These are phyloP conservation scores for Talaromyces sp. DNA, from an alignment of 2,329 filamentous ascomycete species.

Conservation along the genomic window DNA sequence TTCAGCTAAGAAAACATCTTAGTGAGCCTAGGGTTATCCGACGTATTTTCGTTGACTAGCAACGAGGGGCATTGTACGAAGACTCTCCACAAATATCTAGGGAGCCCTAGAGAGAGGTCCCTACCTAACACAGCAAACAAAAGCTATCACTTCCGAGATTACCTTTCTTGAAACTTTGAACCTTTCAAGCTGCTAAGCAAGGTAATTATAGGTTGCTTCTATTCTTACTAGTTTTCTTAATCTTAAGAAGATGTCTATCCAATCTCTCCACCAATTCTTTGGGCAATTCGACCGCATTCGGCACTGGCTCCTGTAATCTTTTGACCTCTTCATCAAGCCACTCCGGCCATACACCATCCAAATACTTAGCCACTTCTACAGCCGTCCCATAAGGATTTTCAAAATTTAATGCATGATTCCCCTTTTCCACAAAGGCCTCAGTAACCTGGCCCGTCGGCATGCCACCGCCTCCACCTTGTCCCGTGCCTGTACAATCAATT, in stretches of 20 bases:
- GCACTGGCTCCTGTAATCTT: not conserved
- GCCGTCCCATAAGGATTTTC: conserved; percentile 9
- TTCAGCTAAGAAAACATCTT: not conserved
- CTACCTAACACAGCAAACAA: too few relatives aligned
- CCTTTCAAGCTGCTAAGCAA: not conserved
- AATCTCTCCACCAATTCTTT: conserved; percentile 9
- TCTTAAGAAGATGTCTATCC: conserved; percentile 1
- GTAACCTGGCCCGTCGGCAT: not conserved
- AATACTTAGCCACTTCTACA: conserved; percentile 4
- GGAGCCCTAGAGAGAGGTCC: too few relatives aligned
- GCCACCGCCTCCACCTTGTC: conserved; percentile 4
- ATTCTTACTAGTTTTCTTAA: not conserved
- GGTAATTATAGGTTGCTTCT: not conserved
- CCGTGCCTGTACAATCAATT: conserved; percentile 6
- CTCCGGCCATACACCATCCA: not conserved
- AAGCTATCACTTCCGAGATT: not conserved
- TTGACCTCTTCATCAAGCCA: conserved; percentile 8
- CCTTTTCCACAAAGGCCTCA: conserved; percentile 6
- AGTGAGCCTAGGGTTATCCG: not conserved
- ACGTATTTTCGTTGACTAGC: not conserved
- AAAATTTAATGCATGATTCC: conserved; percentile 8
- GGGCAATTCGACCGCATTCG: conserved; percentile 1
- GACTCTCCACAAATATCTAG: too few relatives aligned
- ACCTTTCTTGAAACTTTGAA: not conserved
- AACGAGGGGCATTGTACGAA: too few relatives aligned